Evolutionary conservation across 306 rosid genomes (phyloP), one percentile per base, ranked within the genome.

Genomic region (Pterocarpus santalinus): DNA sequence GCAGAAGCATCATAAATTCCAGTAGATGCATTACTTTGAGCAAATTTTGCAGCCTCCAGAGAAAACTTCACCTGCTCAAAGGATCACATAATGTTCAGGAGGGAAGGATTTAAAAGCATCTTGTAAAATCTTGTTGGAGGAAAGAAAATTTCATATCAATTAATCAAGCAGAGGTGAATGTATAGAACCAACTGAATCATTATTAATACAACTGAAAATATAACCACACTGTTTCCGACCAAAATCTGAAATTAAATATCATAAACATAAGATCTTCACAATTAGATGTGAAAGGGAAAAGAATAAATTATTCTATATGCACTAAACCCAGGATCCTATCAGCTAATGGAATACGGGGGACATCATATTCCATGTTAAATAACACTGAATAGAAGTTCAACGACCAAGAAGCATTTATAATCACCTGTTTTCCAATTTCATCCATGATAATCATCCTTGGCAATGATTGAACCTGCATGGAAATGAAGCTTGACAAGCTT

Each of bases 361-460:
- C 65, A 65, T 65, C 72, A 55, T 51, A 62, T 41, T 72, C 35
- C 58, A 71, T 71, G 72, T 51, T 65, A 55, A 65, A 65, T 34
- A 64, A 12, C 67, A 55, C 39, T 77, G 43, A 65, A 41, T 38
- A 43, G 34, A 65, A 73, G 61, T 78, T 61, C 14, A 46, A 65
- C 2, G 3, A 61, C 17, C 39, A 32, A 56, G 28, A 81, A 72
- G 38, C 64, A 76, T 76, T 34, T 28, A 60, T 80, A 69, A 35
- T 81, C 28, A 95, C 98, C 98, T 95, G 99, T 68, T 93, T 95
- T 80, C 99, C 99, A 61, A 95, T 95, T 89, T 95, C 99, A 43
- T 93, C 98, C 92, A 82, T 90, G 84, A 95, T 95, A 85, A 95
- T 95, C 99, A 95, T 93, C 87, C 99, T 93, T 56, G 99, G 98